phyloP scores from a whole-genome alignment of 179 eudicot species.

The Beta lomatogona region DNA sequence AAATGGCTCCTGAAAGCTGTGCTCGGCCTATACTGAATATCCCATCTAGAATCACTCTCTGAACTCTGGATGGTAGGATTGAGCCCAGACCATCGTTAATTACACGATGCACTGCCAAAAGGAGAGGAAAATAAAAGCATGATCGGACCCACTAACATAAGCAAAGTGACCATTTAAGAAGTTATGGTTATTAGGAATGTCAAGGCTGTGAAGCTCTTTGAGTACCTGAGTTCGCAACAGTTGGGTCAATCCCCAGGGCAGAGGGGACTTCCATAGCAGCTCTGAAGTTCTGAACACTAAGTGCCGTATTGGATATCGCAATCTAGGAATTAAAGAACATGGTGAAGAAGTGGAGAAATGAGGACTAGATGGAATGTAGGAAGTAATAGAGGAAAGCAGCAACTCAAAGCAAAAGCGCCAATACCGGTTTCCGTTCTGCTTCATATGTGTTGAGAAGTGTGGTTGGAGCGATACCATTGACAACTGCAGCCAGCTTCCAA shows the following conservation, averaged over 20 bases:
- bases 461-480: constrained; percentile 65
- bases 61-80: constrained; percentile 65
- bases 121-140: background rate
- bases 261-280: constrained; percentile 97
- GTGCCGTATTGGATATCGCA: constrained; percentile 76
- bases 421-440: constrained; percentile 84
- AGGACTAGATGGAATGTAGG: background rate
- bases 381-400: constrained; percentile 8
- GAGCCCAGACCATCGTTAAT: constrained; percentile 67
- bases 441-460: constrained; percentile 78
- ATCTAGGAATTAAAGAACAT: constrained; percentile 51
- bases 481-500: constrained; percentile 83
- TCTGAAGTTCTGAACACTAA: constrained; percentile 86
- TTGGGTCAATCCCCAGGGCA: constrained; percentile 95
- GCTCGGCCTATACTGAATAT: constrained; percentile 81
- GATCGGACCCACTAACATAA: background rate
- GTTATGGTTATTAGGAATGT: background rate
- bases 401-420: constrained; percentile 23
- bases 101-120: constrained; percentile 71
- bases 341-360: background rate
- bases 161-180: background rate
- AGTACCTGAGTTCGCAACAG: constrained; percentile 78
- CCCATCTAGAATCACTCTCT: constrained; percentile 73
- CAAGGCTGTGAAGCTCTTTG: background rate
- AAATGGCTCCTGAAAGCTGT: constrained; percentile 71